Evolutionary conservation across 345 rosid genomes (phyloP), one percentile per base, ranked within the genome.

Genomic region (Arabis alpina): DNA sequence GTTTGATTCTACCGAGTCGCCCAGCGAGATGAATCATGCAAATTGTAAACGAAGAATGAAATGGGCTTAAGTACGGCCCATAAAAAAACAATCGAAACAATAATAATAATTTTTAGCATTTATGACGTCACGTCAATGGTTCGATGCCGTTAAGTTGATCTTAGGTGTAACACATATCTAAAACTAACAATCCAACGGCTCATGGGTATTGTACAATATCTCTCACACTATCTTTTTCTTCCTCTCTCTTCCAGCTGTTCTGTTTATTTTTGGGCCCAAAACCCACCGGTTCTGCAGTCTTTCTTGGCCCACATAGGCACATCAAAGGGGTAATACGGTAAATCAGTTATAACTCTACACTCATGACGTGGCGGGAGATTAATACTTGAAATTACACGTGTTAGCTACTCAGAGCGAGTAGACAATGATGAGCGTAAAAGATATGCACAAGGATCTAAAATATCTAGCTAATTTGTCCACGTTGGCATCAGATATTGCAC

Each of bases 391-490:
- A 0, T 1, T 13, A 61, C 72, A 75, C 42, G 69, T 75, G 80
- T 59, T 56, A 23, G 5, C 1, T 11, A 6, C 3, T 3, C 7
- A 14, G 0, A 13, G 81, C 77, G 73, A 60, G 73, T 73, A 57
- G 15, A 13, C 1, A 19, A 4, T 16, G 54, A 27, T 19, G 62
- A 15, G 41, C 40, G 41, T 4, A 15, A 14, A 15, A 84, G 86
- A 87, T 89, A 79, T 87, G 77, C 70, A 55, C 64, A 56, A 67
- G 78, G 85, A 86, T 85, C 75, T 60, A 81, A 84, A 84, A 82
- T 76, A 81, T 83, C 88, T 83, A 60, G 57, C 64, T 64, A 39
- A 75, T 55, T 66, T 72, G 80, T 81, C 96, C 96, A 92, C 88
- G 98, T 76, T 42, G 83, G 88, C 88, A 58, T 71, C 80, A 23